Evolutionary conservation across 73 alveolate species (phyloP), one percentile per base, ranked within the genome.

Genomic region (Tetrahymena borealis): DNA sequence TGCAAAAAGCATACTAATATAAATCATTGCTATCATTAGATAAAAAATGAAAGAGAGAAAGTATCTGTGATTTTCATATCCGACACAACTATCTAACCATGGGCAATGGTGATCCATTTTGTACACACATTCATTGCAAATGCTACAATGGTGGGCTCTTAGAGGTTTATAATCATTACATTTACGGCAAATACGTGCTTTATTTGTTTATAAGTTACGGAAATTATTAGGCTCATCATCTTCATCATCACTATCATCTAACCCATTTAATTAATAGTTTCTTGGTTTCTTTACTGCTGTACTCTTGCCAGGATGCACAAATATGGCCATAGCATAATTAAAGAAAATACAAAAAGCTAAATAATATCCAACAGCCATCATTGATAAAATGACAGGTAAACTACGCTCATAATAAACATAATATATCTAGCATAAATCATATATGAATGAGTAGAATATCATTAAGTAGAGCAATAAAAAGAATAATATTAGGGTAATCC

Each of bases 91-190:
- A 39, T 94, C 96, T 6, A 97, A 91, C 98, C 99, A 97, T 7
- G 97, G 98, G 90, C 99, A 97, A 90, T 97, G 99, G 90, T 97
- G 99, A 91, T 97, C 98, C 95, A 79, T 37, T 79, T 85, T 36
- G 18, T 60, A 40, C 13, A 40, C 32, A 90, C 99, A 97, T 77
- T 92, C 91, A 37, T 97, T 96, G 93, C 98, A 97, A 41, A 93
- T 90, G 31, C 94, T 92, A 93, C 99, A 97, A 90, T 97, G 99
- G 91, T 97, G 98, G 77, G 97, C 91, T 43, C 99, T 90, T 39
- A 95, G 98, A 20, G 98, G 98, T 94, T 97, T 97, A 9, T 93
- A 79, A 78, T 93, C 91, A 32, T 94, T 90, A 91, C 99, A 97
- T 85, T 93, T 93, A 33, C 90, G 91, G 38, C 95, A 93, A 24